Evolutionary conservation across 345 rosid species (phyloP).

Genomic region (Corchorus capsularis): DNA sequence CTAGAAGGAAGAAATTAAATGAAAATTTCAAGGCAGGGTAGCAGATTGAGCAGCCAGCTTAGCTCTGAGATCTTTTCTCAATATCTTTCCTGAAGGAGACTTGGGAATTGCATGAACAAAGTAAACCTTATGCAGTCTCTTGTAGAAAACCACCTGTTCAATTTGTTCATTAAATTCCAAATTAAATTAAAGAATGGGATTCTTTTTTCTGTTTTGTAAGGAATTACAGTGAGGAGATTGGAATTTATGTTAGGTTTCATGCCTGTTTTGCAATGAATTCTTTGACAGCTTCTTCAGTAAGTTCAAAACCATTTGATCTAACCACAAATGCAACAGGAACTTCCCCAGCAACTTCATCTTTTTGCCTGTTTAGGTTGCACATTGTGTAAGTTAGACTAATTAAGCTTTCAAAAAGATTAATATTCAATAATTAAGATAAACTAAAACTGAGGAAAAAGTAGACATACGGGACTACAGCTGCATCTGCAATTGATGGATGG

Average conservation of each 20-base stretch:
- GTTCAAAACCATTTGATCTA: constrained; percentile 52
- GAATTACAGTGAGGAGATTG: not conserved
- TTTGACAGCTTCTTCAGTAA: constrained; percentile 67
- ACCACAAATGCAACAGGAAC: constrained; percentile 95
- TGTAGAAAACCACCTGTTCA: constrained; percentile 80
- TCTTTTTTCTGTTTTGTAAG: not conserved
- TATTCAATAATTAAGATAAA: not conserved
- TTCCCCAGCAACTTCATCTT: constrained; percentile 87
- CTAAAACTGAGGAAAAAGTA: not conserved
- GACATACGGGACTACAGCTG: constrained; percentile 91
- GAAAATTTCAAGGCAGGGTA: constrained; percentile 10
- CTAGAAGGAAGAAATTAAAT: not conserved
- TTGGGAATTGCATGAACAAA: constrained; percentile 84
- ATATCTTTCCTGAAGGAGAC: constrained; percentile 87
- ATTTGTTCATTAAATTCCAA: not conserved
- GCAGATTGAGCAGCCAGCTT: constrained; percentile 44
- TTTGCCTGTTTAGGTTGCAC: constrained; percentile 44
- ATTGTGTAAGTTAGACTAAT: not conserved
- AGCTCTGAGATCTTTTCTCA: constrained; percentile 81
- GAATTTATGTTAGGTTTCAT: not conserved
- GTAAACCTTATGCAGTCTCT: constrained; percentile 72
- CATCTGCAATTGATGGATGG: constrained; percentile 76
- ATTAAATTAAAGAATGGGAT: not conserved
- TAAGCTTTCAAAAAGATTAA: not conserved
- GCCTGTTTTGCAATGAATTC: constrained; percentile 83